Evolutionary conservation across 2,329 filamentous ascomycete genomes (phyloP).

Genomic region (Bisporella sp.): DNA sequence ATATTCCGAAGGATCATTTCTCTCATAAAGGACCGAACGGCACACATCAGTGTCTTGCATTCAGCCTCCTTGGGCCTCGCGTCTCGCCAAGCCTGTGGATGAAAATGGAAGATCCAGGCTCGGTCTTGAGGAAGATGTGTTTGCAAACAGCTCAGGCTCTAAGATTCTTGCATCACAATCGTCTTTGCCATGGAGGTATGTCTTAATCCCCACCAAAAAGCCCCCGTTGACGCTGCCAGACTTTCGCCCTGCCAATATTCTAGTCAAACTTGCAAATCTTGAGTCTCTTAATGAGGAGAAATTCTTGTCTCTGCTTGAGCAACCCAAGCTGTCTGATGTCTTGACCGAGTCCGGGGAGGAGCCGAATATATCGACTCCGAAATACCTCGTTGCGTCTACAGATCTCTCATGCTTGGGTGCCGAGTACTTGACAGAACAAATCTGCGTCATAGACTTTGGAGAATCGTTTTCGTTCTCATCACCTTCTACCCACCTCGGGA

Average conservation of each 20-base stretch:
- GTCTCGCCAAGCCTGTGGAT: no score
- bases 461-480: no score
- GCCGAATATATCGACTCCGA: not conserved
- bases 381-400: not conserved
- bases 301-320: not conserved
- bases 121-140: not conserved
- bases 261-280: slow-evolving; percentile 1
- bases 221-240: slow-evolving; percentile 2
- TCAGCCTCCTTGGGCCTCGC: no score
- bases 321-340: not conserved
- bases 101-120: not conserved
- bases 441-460: no score
- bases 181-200: slow-evolving; percentile 4
- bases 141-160: not conserved
- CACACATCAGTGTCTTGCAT: not conserved
- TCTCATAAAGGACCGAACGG: slow-evolving; percentile 4
- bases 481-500: no score
- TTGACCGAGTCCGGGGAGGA: slow-evolving; percentile 1
- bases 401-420: no score
- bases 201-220: not conserved
- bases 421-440: no score
- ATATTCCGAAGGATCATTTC: slow-evolving; percentile 4
- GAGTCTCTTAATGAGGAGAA: slow-evolving; percentile 2
- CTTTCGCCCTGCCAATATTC: slow-evolving; percentile 5
- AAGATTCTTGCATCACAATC: slow-evolving; percentile 1